Evolutionary conservation across 1,139 yeast genomes (phyloP), one percentile per base, ranked within the genome.

Genomic region (Saccharomycopsis crataegensis): DNA sequence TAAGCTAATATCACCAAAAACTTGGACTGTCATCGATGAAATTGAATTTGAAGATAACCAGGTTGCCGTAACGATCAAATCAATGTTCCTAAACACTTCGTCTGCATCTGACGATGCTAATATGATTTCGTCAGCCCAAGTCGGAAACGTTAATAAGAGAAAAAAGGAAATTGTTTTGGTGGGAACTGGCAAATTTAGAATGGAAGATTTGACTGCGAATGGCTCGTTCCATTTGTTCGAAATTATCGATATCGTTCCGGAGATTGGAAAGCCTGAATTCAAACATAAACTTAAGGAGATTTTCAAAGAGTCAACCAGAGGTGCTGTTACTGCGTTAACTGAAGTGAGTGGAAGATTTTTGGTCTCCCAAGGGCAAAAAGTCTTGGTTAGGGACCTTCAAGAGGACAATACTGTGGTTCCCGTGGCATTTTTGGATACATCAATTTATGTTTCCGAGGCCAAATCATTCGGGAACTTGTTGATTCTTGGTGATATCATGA

Each of bases 391-490:
- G 62, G 94, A 87, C 66, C 75, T 90, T 49, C 93, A 84, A 61
- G 91, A 85, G 64, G 91, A 86, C 64, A 86, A 87, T 53, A 73
- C 78, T 49, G 83, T 86, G 14, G 90, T 83, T 60, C 97, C 99
- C 0, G 97, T 93, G 2, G 99, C 98, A 1, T 93, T 94, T 64
- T 75, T 86, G 56, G 98, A 93, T 65, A 80, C 91, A 32, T 82
- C 93, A 1, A 81, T 90, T 1, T 89, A 81, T 65, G 82, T 89
- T 1, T 76, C 86, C 12, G 96, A 87, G 60, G 78, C 89, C 32
- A 91, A 91, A 67, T 78, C 90, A 60, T 82, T 88, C 65, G 93
- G 95, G 43, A 89, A 91, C 66, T 71, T 91, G 64, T 66, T 91
- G 33, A 62, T 89, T 1, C 68, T 90, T 33, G 96, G 96, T 17